phyloP scores from a whole-genome alignment of 2,329 filamentous ascomycete species.

The Fusarium falciforme region DNA sequence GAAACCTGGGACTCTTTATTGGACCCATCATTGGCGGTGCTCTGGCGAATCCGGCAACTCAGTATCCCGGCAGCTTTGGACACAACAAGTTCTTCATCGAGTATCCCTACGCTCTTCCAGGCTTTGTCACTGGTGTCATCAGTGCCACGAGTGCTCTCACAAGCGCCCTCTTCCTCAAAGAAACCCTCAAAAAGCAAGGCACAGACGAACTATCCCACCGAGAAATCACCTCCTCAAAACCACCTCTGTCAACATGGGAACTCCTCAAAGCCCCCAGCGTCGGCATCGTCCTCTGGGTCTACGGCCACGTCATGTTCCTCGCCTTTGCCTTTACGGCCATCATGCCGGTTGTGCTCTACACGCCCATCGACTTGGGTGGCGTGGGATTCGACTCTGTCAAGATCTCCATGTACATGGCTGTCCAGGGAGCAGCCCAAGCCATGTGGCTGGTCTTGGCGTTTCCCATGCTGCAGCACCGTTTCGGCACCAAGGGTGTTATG shows the following conservation, averaged over 20 bases:
- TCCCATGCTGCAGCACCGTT: conserved; percentile 71
- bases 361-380: conserved; percentile 70
- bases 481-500: conserved; percentile 76
- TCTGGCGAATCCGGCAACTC: conserved; percentile 73
- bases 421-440: conserved; percentile 74
- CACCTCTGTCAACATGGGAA: conserved; percentile 40
- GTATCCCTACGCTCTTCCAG: conserved; percentile 67
- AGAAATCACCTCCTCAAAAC: neutral
- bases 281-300: conserved; percentile 72
- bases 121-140: conserved; percentile 67
- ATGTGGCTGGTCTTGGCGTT: conserved; percentile 78
- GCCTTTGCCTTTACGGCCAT: conserved; percentile 79
- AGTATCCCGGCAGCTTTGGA: conserved; percentile 69
- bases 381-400: conserved; percentile 69
- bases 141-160: conserved; percentile 64
- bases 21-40: conserved; percentile 77
- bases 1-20: conserved; percentile 79
- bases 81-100: conserved; percentile 56
- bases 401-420: conserved; percentile 74
- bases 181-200: conserved; percentile 61
- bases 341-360: conserved; percentile 76
- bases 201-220: neutral
- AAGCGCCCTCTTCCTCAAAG: conserved; percentile 68
- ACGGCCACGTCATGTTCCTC: conserved; percentile 74
- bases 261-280: conserved; percentile 75